These are phyloP conservation scores for Boletus insuetus DNA, from an alignment of 768 basidiomycete genomes.

Conservation along the genomic window DNA sequence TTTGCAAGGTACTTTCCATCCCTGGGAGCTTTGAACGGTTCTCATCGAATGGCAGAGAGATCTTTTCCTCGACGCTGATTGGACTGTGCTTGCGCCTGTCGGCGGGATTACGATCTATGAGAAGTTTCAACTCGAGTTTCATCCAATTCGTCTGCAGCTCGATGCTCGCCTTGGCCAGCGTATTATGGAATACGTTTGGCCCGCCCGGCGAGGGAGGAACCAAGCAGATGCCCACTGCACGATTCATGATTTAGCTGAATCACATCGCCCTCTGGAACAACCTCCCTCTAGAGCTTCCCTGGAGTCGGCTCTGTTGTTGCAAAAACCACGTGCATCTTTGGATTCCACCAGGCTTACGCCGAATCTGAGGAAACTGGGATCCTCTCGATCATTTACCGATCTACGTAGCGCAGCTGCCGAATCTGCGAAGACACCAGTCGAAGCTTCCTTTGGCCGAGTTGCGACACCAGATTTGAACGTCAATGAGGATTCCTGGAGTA, in stretches of 20 bases:
- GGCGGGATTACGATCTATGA: conserved; percentile 92
- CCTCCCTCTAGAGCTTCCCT: conserved; percentile 43
- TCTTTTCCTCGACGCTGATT: conserved; percentile 72
- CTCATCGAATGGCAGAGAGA: conserved; percentile 46
- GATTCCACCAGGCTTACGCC: conserved; percentile 38
- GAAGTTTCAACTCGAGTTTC: conserved; percentile 74
- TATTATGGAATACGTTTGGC: conserved; percentile 90
- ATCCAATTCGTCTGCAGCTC: conserved; percentile 84
- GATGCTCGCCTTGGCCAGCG: conserved; percentile 78
- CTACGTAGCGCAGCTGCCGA: conserved; percentile 48
- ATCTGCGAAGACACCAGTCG: conserved; percentile 19
- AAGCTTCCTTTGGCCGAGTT: conserved; percentile 6
- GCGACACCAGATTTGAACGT: conserved; percentile 15
- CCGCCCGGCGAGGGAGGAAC: conserved; percentile 46
- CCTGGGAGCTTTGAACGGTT: not conserved
- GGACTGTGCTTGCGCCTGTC: conserved; percentile 85
- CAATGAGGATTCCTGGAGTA: conserved; percentile 22
- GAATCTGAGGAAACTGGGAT: conserved; percentile 49
- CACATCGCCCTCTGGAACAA: conserved; percentile 18
- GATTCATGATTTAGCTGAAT: conserved; percentile 11
- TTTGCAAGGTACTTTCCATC: conserved; percentile 54
- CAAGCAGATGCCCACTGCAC: not conserved
- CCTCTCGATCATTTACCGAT: conserved; percentile 72
- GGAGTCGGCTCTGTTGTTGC: conserved; percentile 45
- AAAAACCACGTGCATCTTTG: conserved; percentile 30